Percentiles rank a stretch among this genome's conserved stretches.
Evolutionary conservation across 768 basidiomycete genomes (phyloP).

Genomic region (Termitomyces sp.): DNA sequence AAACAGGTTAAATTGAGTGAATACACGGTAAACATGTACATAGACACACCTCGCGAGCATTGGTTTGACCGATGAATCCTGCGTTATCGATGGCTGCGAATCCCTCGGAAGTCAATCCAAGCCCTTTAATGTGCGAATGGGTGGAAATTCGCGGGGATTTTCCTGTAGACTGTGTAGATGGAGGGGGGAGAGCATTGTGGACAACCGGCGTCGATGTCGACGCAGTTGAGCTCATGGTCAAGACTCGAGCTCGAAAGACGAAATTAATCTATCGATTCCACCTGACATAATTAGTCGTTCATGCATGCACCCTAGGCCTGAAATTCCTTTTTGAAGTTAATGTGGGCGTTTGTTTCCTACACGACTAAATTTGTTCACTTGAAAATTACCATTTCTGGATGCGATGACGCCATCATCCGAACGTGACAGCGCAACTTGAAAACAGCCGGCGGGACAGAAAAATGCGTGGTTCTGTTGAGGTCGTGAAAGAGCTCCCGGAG

Average conservation of each 20-base stretch:
- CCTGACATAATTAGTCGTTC: no score
- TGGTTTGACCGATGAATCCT: conserved; percentile 88
- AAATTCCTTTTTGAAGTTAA: no score
- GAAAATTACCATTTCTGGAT: no score
- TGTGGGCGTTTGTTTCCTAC: no score
- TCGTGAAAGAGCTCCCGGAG: no score
- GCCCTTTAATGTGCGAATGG: conserved; percentile 96
- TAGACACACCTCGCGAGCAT: conserved; percentile 77
- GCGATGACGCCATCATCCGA: no score
- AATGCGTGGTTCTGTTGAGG: no score
- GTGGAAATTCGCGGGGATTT: conserved; percentile 64
- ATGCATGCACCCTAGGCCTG: no score
- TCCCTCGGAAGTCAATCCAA: conserved; percentile 86
- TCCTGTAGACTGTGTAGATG: not conserved
- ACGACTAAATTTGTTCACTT: no score
- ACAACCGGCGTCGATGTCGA: not conserved
- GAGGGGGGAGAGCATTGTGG: not conserved
- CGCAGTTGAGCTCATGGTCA: not conserved
- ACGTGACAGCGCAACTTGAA: no score
- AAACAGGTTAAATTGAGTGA: conserved; percentile 25
- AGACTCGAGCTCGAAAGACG: no score
- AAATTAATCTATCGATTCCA: not conserved
- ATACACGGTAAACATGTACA: not conserved
- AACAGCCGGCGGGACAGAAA: no score
- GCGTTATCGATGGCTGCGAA: conserved; percentile 67